These are phyloP conservation scores for Hymenoscyphus fructigenus DNA, from an alignment of 2,329 filamentous ascomycete species.

Conservation along the genomic window DNA sequence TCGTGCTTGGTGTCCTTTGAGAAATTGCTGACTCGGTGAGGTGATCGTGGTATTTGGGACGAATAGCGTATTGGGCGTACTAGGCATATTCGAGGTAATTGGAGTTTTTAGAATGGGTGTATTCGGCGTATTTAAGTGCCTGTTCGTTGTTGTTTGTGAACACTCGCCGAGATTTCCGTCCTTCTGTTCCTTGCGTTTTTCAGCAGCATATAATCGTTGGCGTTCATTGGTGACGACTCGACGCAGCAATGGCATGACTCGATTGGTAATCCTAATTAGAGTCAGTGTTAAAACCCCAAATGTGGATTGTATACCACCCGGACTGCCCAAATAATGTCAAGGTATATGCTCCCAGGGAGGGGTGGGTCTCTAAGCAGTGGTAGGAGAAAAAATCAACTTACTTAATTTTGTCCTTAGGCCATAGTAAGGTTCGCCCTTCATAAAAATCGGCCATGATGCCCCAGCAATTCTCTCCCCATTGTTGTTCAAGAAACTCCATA, in stretches of 20 bases:
- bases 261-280: slow-evolving; percentile 28
- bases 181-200: slow-evolving; percentile 16
- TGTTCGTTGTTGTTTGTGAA: too few species aligned
- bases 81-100: not conserved
- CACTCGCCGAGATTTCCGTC: not conserved
- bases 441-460: slow-evolving; percentile 21
- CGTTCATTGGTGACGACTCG: slow-evolving; percentile 38
- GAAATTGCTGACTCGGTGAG: not conserved
- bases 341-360: not conserved
- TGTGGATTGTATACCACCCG: not conserved
- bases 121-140: not conserved
- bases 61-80: not conserved
- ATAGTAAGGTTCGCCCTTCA: slow-evolving; percentile 28
- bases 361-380: not conserved
- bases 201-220: slow-evolving; percentile 33
- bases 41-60: not conserved
- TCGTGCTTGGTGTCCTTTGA: not conserved
- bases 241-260: slow-evolving; percentile 34
- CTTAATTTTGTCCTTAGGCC: slow-evolving; percentile 34
- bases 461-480: slow-evolving; percentile 35
- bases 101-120: too few species aligned
- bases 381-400: slow-evolving; percentile 21
- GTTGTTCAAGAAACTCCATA: slow-evolving; percentile 32
- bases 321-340: not conserved
- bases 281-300: slow-evolving; percentile 17